Evolutionary conservation across 2,329 filamentous ascomycete species (phyloP), one percentile per base, ranked within the genome.

Genomic region (Fusarium bulbicola): DNA sequence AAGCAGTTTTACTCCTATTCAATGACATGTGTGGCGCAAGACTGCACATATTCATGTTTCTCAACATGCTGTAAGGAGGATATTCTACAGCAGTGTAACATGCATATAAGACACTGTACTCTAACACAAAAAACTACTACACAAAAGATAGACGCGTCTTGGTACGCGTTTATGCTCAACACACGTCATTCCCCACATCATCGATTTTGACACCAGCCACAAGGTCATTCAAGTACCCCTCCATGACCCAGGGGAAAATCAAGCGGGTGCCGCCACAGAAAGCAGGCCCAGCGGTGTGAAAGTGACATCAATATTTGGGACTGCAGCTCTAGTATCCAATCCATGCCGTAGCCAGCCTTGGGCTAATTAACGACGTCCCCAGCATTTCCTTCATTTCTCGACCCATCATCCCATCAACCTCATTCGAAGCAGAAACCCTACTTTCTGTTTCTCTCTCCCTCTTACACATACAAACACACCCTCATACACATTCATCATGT

Each of bases 401-500:
- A 74, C 70, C 71, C 72, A 74, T 74, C 64, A 66, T 74, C 64
- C 57, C 68, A 60, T 66, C 64, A 67, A 46, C 54, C 56, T 54
- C 54, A 37, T 45, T 46, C 49, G 40, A 69, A 69, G 49, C 58
- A 53, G 60, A 40, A 34, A 30, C 26, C 42, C 52, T 20, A 50
- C 16, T 24, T 21, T 54, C 40, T 61, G 47, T 28, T 53, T 56
- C 58, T 53, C 26, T 58, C 42, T 63, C 36, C 43, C 45, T 32
- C 39, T 42, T 52, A n/a, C 58, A 47, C 45, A 15, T 24, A 46
- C 36, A 40, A 65, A 42, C 52, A 46, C 54, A 30, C 34, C 28
- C 13, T 26, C 32, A 36, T 52, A 36, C 43, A 20, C 43, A 53
- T 39, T 77, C 82, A 88, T 80, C 83, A 96, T 94, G 92, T 95